Conservation (phyloP, 164 flowering plant species). For the Paratinospora sagittata region DNA sequence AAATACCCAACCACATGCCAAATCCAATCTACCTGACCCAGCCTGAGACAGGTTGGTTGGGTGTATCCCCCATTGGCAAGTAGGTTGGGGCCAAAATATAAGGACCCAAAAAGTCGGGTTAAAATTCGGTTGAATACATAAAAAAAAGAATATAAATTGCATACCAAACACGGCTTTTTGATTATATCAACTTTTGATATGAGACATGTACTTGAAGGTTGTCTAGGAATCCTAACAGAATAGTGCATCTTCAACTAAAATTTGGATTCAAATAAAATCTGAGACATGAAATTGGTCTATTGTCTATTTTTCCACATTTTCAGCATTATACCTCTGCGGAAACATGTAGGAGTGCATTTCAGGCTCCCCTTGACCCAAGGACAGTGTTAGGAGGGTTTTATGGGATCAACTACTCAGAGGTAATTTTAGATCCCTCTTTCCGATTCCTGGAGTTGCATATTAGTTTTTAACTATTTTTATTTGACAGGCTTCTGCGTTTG, state of each 20-base stretch:
- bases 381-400: constrained; percentile 84
- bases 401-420: constrained; percentile 80
- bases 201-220: background rate
- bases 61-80: too few species aligned
- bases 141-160: too few species aligned
- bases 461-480: constrained; percentile 14
- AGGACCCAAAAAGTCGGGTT: too few species aligned
- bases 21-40: too few species aligned
- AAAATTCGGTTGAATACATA: too few species aligned
- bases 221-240: background rate
- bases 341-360: constrained; percentile 80
- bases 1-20: too few species aligned
- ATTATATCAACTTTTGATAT: background rate
- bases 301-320: constrained; percentile 13
- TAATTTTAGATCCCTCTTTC: constrained; percentile 19
- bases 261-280: background rate
- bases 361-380: constrained; percentile 94
- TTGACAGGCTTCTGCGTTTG: constrained; percentile 90
- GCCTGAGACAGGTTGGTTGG: too few species aligned
- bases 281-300: background rate
- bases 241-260: too few species aligned
- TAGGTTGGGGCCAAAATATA: too few species aligned
- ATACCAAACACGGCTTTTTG: too few species aligned
- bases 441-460: constrained; percentile 3
- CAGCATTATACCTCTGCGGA: constrained; percentile 86